Evolutionary conservation across 768 basidiomycete genomes (phyloP).

Genomic region (Mycena olivaceomarginata): DNA sequence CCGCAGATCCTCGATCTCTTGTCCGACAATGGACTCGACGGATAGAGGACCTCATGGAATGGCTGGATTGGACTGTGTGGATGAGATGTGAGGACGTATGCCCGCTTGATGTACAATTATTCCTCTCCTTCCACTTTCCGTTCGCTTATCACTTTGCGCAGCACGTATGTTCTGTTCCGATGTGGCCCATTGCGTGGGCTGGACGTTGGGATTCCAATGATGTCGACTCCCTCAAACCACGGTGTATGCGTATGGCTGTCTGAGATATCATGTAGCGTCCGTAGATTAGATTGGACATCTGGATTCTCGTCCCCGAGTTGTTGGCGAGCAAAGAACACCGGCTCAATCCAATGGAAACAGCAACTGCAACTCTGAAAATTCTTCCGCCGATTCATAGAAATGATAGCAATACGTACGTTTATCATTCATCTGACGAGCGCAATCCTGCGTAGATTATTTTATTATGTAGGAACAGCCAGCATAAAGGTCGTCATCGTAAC

Average conservation of each 20-base stretch:
- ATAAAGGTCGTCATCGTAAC: too few species aligned
- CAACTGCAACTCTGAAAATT: too few species aligned
- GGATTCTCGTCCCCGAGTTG: too few species aligned
- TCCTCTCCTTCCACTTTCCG: not conserved
- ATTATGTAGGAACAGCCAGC: too few species aligned
- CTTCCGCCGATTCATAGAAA: too few species aligned
- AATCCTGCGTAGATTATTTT: too few species aligned
- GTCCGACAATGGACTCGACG: conserved; percentile 34
- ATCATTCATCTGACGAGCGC: too few species aligned
- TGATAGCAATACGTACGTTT: too few species aligned
- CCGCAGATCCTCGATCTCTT: not conserved
- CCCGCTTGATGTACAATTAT: conserved; percentile 40
- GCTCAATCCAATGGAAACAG: too few species aligned
- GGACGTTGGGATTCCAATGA: conserved; percentile 23
- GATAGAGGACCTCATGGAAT: conserved; percentile 38
- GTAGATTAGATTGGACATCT: conserved; percentile 15
- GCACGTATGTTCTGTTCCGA: conserved; percentile 45
- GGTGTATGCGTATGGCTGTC: conserved; percentile 42
- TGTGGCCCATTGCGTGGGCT: conserved; percentile 47
- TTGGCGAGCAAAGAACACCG: too few species aligned
- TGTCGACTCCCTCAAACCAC: conserved; percentile 28
- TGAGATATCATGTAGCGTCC: conserved; percentile 2
- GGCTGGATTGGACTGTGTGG: conserved; percentile 46
- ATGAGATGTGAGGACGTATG: conserved; percentile 45
- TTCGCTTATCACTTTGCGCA: not conserved